Evolutionary conservation across 164 flowering plant species (phyloP), one percentile per base, ranked within the genome.

Genomic region (Kingdonia uniflora): DNA sequence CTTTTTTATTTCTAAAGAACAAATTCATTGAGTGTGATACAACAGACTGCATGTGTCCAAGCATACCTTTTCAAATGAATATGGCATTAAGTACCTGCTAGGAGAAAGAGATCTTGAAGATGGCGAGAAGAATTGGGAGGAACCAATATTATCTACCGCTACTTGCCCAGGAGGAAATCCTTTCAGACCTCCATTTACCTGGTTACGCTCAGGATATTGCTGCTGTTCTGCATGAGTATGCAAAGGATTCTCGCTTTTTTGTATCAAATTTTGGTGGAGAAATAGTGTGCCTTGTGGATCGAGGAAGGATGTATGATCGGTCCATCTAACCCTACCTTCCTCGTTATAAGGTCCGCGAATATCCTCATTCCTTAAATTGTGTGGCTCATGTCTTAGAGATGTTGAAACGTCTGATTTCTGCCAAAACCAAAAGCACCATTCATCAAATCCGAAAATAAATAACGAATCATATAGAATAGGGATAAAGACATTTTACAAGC

Each of bases 101-200:
- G 84, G 79, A 64, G 85, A 75, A 46, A 68, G 52, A 16, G 84
- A 77, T 51, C 71, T 56, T 35, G 78, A 66, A 24, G 87, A 75
- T 49, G 95, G 80, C 20, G 85, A 80, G 48, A 80, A 71, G 14
- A 74, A 56, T 44, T 70, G 87, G 52, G 84, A 73, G 52, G 68
- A 33, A 41, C 71, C 75, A 56, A 74, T 42, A 71, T 63, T 70
- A 49, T 74, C 81, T 13, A 55, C 57, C 52, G 61, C 60, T n/a
- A 57, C 57, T 47, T 56, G 75, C 48, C 66, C 72, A 57, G 71
- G 64, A 54, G 72, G 71, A 51, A 59, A 45, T 39, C 58, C 69
- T 44, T 64, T 77, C 61, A 75, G 16, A 16, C 67, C 49, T 50
- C 85, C 90, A 72, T 76, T 81, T 16, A 61, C 58, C 56, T 61